Evolutionary conservation across 192 early-diverging fungal genomes (phyloP).

Genomic region (Backusella parvicylindrica): DNA sequence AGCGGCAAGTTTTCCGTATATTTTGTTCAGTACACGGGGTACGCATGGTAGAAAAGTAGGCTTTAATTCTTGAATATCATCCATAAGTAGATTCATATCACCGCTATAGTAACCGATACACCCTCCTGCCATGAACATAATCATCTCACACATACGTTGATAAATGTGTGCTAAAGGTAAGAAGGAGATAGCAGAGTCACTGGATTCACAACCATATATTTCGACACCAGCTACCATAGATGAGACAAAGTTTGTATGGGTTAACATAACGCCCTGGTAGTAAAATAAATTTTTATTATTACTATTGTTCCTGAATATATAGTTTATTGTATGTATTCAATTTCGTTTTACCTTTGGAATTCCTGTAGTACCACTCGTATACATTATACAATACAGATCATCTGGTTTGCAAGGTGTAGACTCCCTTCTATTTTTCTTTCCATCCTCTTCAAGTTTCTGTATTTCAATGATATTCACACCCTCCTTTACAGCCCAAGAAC

Average conservation of each 20-base stretch:
- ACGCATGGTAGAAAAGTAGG: constrained; percentile 87
- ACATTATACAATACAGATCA: constrained; percentile 69
- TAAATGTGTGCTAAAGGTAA: constrained; percentile 90
- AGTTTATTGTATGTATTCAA: not conserved
- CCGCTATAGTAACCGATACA: constrained; percentile 69
- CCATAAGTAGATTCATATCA: constrained; percentile 67
- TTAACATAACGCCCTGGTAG: constrained; percentile 54
- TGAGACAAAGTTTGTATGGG: constrained; percentile 62
- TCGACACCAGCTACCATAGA: constrained; percentile 15
- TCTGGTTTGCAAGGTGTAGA: constrained; percentile 52
- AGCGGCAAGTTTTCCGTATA: constrained; percentile 61
- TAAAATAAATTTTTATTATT: not conserved
- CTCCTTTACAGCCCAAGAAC: constrained; percentile 37
- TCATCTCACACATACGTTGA: constrained; percentile 60
- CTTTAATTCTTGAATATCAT: constrained; percentile 73
- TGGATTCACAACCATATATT: not conserved
- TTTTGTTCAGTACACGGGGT: constrained; percentile 86
- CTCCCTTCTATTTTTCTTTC: constrained; percentile 42
- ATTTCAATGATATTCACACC: constrained; percentile 42
- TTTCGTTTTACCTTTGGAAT: constrained; percentile 51
- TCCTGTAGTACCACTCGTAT: constrained; percentile 83
- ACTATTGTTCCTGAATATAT: not conserved
- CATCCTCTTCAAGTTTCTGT: constrained; percentile 46
- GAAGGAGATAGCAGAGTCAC: constrained; percentile 48
- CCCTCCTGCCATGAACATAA: constrained; percentile 51